Evolutionary conservation across 371 early-diverging fungal genomes (phyloP), one percentile per base, ranked within the genome.

Genomic region (Capillidium heterosporum): DNA sequence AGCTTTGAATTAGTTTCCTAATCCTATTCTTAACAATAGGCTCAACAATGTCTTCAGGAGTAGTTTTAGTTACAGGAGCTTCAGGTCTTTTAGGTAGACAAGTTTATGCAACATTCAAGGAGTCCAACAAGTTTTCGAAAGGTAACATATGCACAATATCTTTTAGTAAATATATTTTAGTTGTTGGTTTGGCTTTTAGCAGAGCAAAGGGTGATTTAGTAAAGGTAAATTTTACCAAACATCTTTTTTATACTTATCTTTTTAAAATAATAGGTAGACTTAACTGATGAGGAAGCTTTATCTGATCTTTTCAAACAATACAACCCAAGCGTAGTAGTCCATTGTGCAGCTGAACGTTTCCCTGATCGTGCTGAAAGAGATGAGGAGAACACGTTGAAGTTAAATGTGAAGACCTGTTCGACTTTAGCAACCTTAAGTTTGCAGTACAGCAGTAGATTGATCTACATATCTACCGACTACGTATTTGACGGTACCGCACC

Each of bases 381-480:
- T 59, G 72, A 63, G 29, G 70, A 74, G 4, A 81, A 71, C 0
- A 74, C 72, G 21, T 63, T 65, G 41, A 68, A 70, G 11, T 80
- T 80, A 69, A 91, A 89, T n/a, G n/a, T n/a, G n/a, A n/a, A n/a
- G n/a, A n/a, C n/a, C n/a, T 61, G 83, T 80, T 2, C 65, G 72
- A 42, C 60, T 11, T 65, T 90, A 26, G 87, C 82, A 0, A 61
- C 55, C 24, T 56, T 74, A 19, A 71, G 78, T 44, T 69, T 73
- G 28, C 55, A 63, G 10, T 58, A 63, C 7, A 70, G 68, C 5
- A 70, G 78, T 26, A 67, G 74, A 62, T 60, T 90, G 47, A 69
- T 87, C 19, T 89, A 89, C 63, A 79, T 91, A 21, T 88, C 88
- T n/a, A 85, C 92, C 0, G 91, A 91, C 65, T 89, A 89, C 61